Evolutionary conservation across 768 basidiomycete genomes (phyloP), one percentile per base, ranked within the genome.

Genomic region (Asterophora lycoperdoides): DNA sequence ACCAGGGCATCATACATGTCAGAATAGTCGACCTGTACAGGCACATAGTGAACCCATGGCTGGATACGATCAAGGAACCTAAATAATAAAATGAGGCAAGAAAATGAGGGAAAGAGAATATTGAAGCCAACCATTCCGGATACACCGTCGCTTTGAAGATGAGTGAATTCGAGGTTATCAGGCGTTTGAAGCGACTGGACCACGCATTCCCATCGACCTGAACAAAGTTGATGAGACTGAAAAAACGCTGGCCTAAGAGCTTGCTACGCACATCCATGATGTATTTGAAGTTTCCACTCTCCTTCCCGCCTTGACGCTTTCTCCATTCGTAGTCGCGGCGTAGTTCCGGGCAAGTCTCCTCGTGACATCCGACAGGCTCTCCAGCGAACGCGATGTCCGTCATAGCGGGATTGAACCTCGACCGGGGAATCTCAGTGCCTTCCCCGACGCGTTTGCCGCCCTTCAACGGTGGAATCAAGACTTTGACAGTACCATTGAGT

Each of bases 1-100:
- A 75, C 65, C 50, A 82, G 67, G n/a, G 78, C 68, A 54, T 86
- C 85, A 60, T 81, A 74, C 5, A 87, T 53, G 59, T 85, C 82
- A 0, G 72, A 68, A 19, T 79, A 75, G 49, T 81, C 78, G 0
- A 77, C 56, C 46, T 78, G 74, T 4, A 84, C 66, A 2, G 83
- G 83, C 1, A 84, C 72, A 54, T 83, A 84, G 60, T 84, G 83
- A 5, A 82, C 74, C 80, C 81, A 83, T 0, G 81, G 78, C 39
- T 68, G 71, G 49, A 63, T 56, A 11, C 60, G 59, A 43, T 61
- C 60, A 7, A 47, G 47, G 26, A 59, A 59, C 61, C 59, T 58
- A 35, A 5, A 13, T 29, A 5, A 13, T 29, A 15, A 34, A 8
- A 17, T n/a, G 23, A 29, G 14, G 5, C 4, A 14, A 15, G 10